Conservation (phyloP, 2,329 filamentous ascomycete species). For the Botrytis aclada region DNA sequence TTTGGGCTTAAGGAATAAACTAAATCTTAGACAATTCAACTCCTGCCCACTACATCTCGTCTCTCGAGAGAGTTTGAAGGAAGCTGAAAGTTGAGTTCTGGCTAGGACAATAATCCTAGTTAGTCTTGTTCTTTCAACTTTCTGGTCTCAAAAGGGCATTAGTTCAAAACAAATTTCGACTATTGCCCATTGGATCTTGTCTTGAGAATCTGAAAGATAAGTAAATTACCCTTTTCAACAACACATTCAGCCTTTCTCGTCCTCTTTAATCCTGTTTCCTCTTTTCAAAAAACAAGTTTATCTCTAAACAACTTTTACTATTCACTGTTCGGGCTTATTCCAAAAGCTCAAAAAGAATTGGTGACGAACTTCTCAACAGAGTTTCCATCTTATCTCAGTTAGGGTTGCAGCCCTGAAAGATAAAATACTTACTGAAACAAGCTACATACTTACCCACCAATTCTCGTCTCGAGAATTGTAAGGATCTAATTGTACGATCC, state of each 20-base stretch:
- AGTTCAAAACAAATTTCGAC: not conserved
- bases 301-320: not conserved
- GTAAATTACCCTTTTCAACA: not conserved
- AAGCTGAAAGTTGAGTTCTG: not conserved
- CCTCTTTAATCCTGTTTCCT: not conserved
- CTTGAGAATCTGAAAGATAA: not conserved
- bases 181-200: not conserved
- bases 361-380: not conserved
- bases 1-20: rapidly evolving
- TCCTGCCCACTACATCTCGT: not conserved
- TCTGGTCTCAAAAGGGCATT: not conserved
- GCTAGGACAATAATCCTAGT: not conserved
- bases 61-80: not conserved
- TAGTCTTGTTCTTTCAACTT: not conserved
- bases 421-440: not conserved
- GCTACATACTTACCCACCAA: not conserved
- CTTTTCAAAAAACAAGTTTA: not conserved
- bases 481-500: not conserved
- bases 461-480: not conserved
- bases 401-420: not conserved
- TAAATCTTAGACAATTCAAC: not conserved
- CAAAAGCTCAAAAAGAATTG: not conserved
- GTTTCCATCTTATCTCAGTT: not conserved
- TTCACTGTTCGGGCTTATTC: too few species aligned
- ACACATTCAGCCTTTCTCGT: not conserved